phyloP scores from a whole-genome alignment of 768 basidiomycete genomes.

The Podaxis carcinomalis region DNA sequence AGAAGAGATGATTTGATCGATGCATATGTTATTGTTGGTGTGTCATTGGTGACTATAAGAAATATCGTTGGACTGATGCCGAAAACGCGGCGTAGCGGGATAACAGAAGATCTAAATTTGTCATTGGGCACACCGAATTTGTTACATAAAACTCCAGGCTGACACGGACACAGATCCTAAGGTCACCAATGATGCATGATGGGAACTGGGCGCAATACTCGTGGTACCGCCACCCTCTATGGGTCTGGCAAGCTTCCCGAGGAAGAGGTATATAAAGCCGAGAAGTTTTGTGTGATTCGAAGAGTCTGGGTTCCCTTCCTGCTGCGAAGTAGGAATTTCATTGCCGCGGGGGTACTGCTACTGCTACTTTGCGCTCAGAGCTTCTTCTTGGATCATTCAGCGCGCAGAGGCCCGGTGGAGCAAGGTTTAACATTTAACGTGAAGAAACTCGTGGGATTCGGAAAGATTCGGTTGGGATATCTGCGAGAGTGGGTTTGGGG shows the following conservation, averaged over 20 bases:
- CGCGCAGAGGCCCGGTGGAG: neutral
- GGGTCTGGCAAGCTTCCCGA: neutral
- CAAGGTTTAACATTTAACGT: neutral
- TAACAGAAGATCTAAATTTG: neutral
- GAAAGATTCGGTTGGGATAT: neutral
- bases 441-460: neutral
- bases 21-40: neutral
- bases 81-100: neutral
- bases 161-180: neutral
- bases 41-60: constrained; percentile 2
- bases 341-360: constrained; percentile 3
- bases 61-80: neutral
- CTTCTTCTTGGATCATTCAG: neutral
- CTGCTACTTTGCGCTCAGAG: neutral
- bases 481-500: neutral
- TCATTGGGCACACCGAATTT: neutral
- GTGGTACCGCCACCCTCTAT: neutral
- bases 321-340: neutral
- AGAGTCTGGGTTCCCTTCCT: neutral
- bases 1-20: neutral
- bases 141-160: neutral
- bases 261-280: constrained; percentile 5
- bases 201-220: neutral
- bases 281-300: neutral
- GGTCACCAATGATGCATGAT: neutral